Conservation (phyloP, 108 stramenopile genomes). For the Aurantiochytrium sp. region DNA sequence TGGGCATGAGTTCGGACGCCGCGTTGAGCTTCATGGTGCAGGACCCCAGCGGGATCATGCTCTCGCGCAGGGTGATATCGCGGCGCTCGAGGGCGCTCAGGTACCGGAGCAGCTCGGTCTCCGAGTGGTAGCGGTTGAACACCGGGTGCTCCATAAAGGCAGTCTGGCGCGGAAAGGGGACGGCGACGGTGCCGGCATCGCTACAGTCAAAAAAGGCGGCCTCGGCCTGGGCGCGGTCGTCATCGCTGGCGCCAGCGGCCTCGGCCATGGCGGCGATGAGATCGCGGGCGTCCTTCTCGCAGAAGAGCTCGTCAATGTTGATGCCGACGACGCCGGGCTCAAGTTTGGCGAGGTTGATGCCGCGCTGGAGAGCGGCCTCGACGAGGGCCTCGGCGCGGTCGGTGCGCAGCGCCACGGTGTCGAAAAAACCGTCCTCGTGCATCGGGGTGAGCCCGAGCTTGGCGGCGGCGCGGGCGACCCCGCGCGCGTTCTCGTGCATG, state of each 20-base stretch:
- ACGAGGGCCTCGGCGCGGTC: conserved; percentile 69
- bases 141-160: conserved; percentile 84
- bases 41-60: conserved; percentile 97
- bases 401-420: conserved; percentile 81
- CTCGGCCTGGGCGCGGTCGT: neutral
- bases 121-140: conserved; percentile 88
- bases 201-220: neutral
- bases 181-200: neutral
- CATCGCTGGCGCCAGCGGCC: conserved; percentile 24
- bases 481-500: conserved; percentile 52
- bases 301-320: conserved; percentile 87
- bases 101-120: conserved; percentile 97
- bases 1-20: conserved; percentile 94
- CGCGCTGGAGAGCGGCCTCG: conserved; percentile 67
- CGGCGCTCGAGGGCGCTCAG: conserved; percentile 88
- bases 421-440: conserved; percentile 73
- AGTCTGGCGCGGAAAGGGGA: conserved; percentile 27
- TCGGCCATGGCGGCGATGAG: neutral
- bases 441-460: neutral
- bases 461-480: neutral
- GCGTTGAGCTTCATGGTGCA: conserved; percentile 99
- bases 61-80: conserved; percentile 91
- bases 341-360: conserved; percentile 85
- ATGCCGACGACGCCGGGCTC: conserved; percentile 77
- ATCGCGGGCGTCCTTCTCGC: conserved; percentile 37